Conservation (phyloP, 2,329 filamentous ascomycete species). For the Alternaria sp. region DNA sequence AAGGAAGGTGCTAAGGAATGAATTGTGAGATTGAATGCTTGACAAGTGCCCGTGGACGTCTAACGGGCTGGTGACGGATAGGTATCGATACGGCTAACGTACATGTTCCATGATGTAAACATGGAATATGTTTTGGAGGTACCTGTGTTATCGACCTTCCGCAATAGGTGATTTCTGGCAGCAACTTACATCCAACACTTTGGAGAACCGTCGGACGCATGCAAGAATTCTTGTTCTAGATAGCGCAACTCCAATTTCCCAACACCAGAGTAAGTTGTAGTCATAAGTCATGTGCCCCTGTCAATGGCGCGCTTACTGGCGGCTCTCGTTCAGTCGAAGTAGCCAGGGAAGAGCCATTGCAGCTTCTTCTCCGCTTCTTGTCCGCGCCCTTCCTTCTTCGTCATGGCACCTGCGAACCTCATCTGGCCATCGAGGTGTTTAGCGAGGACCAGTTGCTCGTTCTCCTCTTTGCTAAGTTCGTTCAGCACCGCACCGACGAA, state of each 20-base stretch:
- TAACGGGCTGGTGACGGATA: conserved; percentile 22
- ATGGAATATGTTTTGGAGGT: conserved; percentile 14
- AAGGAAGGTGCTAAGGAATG: conserved; percentile 31
- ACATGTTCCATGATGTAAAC: conserved; percentile 33
- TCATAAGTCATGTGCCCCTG: conserved; percentile 2
- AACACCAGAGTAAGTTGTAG: background rate
- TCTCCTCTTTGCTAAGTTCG: conserved; percentile 79
- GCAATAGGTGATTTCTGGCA: conserved; percentile 12
- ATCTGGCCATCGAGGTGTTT: conserved; percentile 81
- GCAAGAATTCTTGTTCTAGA: background rate
- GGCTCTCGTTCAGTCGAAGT: conserved; percentile 60
- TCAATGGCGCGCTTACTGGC: background rate
- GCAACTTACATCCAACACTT: conserved; percentile 9
- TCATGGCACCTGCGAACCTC: conserved; percentile 83
- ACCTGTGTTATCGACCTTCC: conserved; percentile 26
- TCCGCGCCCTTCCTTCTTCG: conserved; percentile 76
- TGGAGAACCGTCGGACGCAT: conserved; percentile 6
- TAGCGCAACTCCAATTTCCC: background rate
- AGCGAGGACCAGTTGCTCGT: conserved; percentile 76
- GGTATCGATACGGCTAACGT: conserved; percentile 24
- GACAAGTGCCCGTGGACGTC: conserved; percentile 21
- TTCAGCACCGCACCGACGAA: conserved; percentile 89
- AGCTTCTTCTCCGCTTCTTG: conserved; percentile 80
- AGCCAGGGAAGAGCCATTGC: conserved; percentile 86
- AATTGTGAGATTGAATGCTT: conserved; percentile 8